phyloP scores from a whole-genome alignment of 75 land plant species.

The Chamaecyparis obtusa region DNA sequence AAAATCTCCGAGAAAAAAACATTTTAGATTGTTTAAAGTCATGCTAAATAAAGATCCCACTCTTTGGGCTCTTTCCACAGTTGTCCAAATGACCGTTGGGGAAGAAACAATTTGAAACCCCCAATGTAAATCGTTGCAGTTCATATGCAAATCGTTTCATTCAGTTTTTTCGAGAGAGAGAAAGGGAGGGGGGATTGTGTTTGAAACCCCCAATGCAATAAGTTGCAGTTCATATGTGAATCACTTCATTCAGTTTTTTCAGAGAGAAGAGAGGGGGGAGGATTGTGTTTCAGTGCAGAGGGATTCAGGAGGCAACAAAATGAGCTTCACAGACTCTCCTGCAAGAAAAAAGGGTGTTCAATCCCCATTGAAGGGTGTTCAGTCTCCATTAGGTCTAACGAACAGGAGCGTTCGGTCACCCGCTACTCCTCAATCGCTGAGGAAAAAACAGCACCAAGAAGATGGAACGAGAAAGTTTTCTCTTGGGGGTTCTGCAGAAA shows the following conservation, averaged over 20 bases:
- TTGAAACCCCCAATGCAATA: not conserved
- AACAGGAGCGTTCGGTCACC: not conserved
- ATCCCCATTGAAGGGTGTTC: slow-evolving; percentile 6
- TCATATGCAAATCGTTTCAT: not conserved
- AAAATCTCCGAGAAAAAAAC: not conserved
- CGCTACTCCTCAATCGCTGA: not conserved
- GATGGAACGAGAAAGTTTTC: not conserved
- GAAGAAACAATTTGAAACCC: not conserved
- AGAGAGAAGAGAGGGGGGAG: not conserved
- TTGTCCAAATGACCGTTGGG: slow-evolving; percentile 7
- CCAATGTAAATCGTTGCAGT: not conserved
- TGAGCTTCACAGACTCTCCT: slow-evolving; percentile 8
- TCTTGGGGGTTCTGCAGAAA: not conserved
- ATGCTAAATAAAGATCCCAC: not conserved
- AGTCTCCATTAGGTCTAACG: not conserved
- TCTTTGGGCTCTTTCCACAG: not conserved
- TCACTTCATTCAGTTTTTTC: not conserved
- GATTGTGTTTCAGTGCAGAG: not conserved
- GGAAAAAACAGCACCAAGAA: not conserved
- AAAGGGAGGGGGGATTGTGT: not conserved
- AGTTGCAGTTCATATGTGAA: not conserved
- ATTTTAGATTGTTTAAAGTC: not conserved
- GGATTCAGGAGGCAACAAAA: not conserved
- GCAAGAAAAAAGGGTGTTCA: slow-evolving; percentile 1
- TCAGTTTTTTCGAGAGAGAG: not conserved